Evolutionary conservation across 257 asterid genomes (phyloP).

Genomic region (Capsicum pubescens): DNA sequence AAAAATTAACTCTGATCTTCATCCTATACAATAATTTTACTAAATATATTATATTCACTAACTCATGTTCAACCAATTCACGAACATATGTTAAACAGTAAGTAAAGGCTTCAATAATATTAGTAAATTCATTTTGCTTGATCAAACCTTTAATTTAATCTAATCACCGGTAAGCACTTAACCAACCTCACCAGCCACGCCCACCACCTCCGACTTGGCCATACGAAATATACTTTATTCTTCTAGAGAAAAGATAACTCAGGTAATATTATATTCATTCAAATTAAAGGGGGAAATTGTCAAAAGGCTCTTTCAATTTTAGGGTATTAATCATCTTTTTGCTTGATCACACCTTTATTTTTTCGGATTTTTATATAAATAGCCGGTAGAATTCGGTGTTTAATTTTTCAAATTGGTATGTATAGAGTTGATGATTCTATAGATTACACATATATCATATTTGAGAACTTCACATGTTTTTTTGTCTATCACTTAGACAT

Average conservation of each 20-base stretch:
- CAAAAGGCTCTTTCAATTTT: background rate
- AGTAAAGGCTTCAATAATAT: background rate
- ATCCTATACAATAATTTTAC: background rate
- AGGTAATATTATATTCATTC: background rate
- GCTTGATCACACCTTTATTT: background rate
- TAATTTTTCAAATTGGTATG: no score
- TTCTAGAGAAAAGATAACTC: background rate
- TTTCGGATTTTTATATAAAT: no score
- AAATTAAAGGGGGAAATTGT: background rate
- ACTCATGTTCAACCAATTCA: background rate
- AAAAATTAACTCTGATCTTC: background rate
- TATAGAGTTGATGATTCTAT: no score
- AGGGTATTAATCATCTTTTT: background rate
- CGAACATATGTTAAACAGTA: background rate
- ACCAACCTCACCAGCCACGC: background rate
- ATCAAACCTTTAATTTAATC: background rate
- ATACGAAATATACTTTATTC: background rate
- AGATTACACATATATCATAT: no score
- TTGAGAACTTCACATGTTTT: no score
- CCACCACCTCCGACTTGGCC: background rate
- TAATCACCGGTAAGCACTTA: background rate
- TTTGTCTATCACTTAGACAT: no score
- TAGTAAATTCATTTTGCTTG: background rate
- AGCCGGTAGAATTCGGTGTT: no score
- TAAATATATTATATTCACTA: background rate